Base-by-base conservation (phyloP, 2,329 filamentous ascomycete species). In the Alternaria sp. region DNA sequence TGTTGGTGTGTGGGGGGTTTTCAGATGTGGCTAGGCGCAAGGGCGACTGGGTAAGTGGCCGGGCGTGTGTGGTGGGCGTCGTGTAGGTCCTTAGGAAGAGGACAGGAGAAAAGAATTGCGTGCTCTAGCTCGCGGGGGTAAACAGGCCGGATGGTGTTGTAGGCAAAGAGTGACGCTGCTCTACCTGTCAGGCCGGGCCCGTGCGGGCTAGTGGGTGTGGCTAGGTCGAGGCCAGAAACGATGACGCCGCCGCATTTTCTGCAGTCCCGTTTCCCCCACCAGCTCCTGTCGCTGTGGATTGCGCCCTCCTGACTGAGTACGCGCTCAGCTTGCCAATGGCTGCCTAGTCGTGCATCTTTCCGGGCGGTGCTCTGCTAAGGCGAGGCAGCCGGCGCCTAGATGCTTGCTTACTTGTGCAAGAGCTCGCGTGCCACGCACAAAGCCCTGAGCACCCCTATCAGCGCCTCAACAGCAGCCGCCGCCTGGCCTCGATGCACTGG, bases 1-100 rank as follows among this genome's bases (percentile, higher is more conserved):
- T 65, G 65, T 50, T 66, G 68, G 57, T 66, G 69, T 75, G 74
- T 57, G 70, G 71, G 75, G 71, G 74, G 70, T 62, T 65, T 53
- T 59, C 61, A 65, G 64, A 59, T 14, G 41, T 30, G 12, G 47
- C 41, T 46, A 21, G 55, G 55, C 50, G 62, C 60, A 37, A 62
- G 28, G 43, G 63, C 47, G 49, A 60, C 41, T 55, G 55, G 14
- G 23, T 11, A 25, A 30, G 50, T 51, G 53, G 44, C 44, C 50
- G 65, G 49, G 47, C 58, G 20, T 15, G 58, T 55, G 41, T 58
- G 45, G 57, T 41, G 37, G 53, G 43, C 25, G 18, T 53, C 30
- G 41, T 55, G 30, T 21, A n/a, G 49, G n/a, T 53, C 26, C n/a
- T 20, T 33, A 43, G 43, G 37, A n/a, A 55, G 55, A 50, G 37